Base-by-base conservation (phyloP, 768 basidiomycete genomes). In the Auricularia heimuer region DNA sequence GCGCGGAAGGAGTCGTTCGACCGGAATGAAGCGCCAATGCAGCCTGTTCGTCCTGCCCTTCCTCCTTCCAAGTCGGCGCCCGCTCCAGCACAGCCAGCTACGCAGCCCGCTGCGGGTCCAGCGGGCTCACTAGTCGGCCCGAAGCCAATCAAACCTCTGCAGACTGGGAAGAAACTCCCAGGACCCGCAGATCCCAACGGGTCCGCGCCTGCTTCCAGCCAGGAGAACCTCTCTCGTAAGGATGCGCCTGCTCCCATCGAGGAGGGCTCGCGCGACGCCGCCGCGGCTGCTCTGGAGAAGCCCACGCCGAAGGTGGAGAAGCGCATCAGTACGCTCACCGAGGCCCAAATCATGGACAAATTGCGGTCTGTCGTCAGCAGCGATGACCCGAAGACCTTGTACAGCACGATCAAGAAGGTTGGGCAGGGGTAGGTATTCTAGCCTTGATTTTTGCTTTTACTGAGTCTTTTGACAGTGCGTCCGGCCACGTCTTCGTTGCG, bases 321-420 rank as follows among this genome's bases (percentile, higher is more conserved):
- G n/a, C n/a, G n/a, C n/a, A n/a, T n/a, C n/a, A n/a, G n/a, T n/a
- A n/a, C n/a, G n/a, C n/a, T n/a, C n/a, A n/a, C n/a, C n/a, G n/a
- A n/a, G n/a, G n/a, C n/a, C n/a, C n/a, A n/a, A n/a, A n/a, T n/a
- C n/a, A n/a, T n/a, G n/a, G n/a, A n/a, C n/a, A n/a, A n/a, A n/a
- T n/a, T n/a, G n/a, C n/a, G n/a, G n/a, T n/a, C n/a, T n/a, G n/a
- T n/a, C n/a, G n/a, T n/a, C n/a, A n/a, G n/a, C n/a, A n/a, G n/a
- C n/a, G n/a, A n/a, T n/a, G n/a, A n/a, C n/a, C n/a, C n/a, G n/a
- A n/a, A n/a, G n/a, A n/a, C n/a, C n/a, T n/a, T n/a, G 21, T 99
- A 98, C 76, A 90, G 89, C 70, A 98, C 97, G 82, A 97, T 98
- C 75, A 94, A 92, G 81, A 99, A 98, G 79, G 93, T 99, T 67